Base-by-base conservation (phyloP, 805 yeast genomes). In the Saccharomycopsis sp. region DNA sequence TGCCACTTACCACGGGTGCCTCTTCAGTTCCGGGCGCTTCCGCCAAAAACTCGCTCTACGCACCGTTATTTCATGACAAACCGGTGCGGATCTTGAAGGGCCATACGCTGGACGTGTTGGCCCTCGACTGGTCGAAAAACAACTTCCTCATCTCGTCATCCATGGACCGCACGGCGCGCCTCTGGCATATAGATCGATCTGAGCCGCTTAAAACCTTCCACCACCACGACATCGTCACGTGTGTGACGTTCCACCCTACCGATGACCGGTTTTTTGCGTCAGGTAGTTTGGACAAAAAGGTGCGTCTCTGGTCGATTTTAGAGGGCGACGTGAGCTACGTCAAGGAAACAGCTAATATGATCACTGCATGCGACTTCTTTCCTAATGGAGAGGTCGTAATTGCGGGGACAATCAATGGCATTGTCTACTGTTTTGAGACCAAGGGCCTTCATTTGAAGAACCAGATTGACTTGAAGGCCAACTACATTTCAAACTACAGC, bases 231-330 rank as follows among this genome's bases (percentile, higher is more conserved):
- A 86, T 89, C 69, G 96, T 90, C 2, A 87, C 97, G 0, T 75
- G 85, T 8, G 87, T 87, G 2, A 79, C 78, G 55, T 92, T 92
- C 69, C 96, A 89, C 66, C 96, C 94, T 0, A 73, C 74, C 1
- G 97, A 92, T 71, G 97, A 92, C 68, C 72, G 97, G 23, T 92
- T 92, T 68, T 89, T 92, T 69, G 69, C 87, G 2, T 84, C 91
- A 63, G 93, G 96, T 3, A 86, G 93, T 55, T 73, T 91, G 62
- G 96, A 90, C 66, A 85, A 86, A 59, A 75, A 80, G 22, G 77
- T 89, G 17, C 73, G 96, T 58, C 69, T 92, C n/a, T 89, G 97
- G 96, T 86, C 93, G 0, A 85, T 92, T 25, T 75, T 91, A 53
- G 97, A 92, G 58, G 76, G 78, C 42, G 79, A 79, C 52, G 84